A percentile compares a stretch with the other conserved stretches of the same genome.
phyloP scores from a whole-genome alignment of 768 basidiomycete genomes.

The Trametes villosa region DNA sequence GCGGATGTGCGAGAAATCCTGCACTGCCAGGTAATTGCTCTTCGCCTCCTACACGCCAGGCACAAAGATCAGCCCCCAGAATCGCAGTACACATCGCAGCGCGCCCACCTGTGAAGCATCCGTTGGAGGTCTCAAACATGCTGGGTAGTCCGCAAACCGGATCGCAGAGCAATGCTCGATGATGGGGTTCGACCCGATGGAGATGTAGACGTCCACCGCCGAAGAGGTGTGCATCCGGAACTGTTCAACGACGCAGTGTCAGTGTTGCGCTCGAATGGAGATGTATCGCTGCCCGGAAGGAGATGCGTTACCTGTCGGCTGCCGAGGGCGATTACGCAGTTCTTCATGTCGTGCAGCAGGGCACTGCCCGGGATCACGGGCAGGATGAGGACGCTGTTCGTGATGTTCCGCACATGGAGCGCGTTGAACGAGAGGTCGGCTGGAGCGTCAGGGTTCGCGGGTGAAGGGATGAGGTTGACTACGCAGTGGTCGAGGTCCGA shows the following conservation, averaged over 20 bases:
- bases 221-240: constrained; percentile 86
- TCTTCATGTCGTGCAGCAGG: constrained; percentile 63
- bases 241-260: constrained; percentile 44
- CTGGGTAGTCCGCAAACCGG: constrained; percentile 68
- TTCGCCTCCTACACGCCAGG: neutral
- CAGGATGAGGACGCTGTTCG: constrained; percentile 64
- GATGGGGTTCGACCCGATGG: constrained; percentile 71
- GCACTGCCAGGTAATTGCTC: constrained; percentile 55
- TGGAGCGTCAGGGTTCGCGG: constrained; percentile 9
- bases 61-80: neutral
- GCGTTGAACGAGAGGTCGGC: constrained; percentile 46
- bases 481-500: constrained; percentile 70
- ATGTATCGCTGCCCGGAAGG: neutral
- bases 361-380: constrained; percentile 72
- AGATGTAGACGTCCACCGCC: constrained; percentile 65
- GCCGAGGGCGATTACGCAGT: constrained; percentile 69
- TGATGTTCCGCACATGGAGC: constrained; percentile 65
- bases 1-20: constrained; percentile 87
- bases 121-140: constrained; percentile 26
- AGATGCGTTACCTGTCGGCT: constrained; percentile 75
- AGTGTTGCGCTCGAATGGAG: neutral
- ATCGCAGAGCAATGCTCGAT: constrained; percentile 75
- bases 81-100: neutral
- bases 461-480: constrained; percentile 59
- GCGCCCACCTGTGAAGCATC: constrained; percentile 9